Base-by-base conservation (phyloP, 805 yeast genomes). In the Saturnispora silvae region DNA sequence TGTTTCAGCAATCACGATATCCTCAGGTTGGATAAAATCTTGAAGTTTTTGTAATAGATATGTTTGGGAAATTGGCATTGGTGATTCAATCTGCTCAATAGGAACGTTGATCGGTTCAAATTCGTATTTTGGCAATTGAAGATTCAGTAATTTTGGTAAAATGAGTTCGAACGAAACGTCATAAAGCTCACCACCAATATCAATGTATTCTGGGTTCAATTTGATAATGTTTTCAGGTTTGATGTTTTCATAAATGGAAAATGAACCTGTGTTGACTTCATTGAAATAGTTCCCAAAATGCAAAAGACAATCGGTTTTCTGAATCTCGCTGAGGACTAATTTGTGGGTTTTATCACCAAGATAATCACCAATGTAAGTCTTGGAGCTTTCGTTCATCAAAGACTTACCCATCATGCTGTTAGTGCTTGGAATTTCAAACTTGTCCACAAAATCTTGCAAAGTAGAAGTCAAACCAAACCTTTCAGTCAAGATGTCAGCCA, bases 1-100 rank as follows among this genome's bases (percentile, higher is more conserved):
- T 2, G 94, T 82, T 46, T 87, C 96, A 38, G 76, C 70, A 27
- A 87, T 65, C n/a, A 86, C 52, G 16, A 76, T 66, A 54, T 86
- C 96, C 47, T 75, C 68, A 18, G 78, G 76, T 48, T 65, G 35
- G 5, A 55, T 36, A 20, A 47, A 45, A 1, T 33, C 19, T 40
- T 55, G 47, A 61, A 78, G 46, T 15, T 53, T 51, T 34, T 58
- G 52, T 19, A 71, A 57, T 26, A 78, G 46, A 25, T 51, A 53
- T 11, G 65, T 60, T 52, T 75, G 78, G 1, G 73, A 72, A 40
- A 67, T 65, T 43, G 58, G 59, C n/a, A 65, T 46, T 5, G 38
- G 28, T 3, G 61, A 43, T 8, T 50, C 45, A 18, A 43, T 43
- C 9, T 46, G 45, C 17, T 39, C 46, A 18, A 58, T 56, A 16